Base-by-base conservation (phyloP, 192 early-diverging fungal species). In the Linnemannia zychae region DNA sequence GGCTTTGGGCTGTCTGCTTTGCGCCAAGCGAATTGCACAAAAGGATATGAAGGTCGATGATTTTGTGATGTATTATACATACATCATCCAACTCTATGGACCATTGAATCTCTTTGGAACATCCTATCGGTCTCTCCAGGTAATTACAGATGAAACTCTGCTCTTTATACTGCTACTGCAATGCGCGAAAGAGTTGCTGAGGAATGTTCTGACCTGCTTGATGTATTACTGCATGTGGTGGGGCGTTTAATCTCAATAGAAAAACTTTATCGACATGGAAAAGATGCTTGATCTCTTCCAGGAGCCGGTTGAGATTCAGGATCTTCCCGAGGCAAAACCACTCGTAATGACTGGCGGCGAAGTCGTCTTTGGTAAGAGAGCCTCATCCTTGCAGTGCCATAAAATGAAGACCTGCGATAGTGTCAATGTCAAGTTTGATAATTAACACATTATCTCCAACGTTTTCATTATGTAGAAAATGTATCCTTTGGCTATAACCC, bases 91-190 rank as follows among this genome's bases (percentile, higher is more conserved):
- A 87, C 92, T 99, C 11, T 97, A 96, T 20, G 92, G 97, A 79
- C 99, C 99, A 17, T 92, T 99, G 28, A 98, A 98, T 89, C 97
- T 98, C 79, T 88, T 99, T 72, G 99, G 99, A 20, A 95, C 95
- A n/a, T 97, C 99, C 4, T 99, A 99, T 80, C 93, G 99, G 66
- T 98, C 98, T 81, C 92, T 97, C 66, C 93, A 95, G 75, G 97
- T 99, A 90, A 71, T 34, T 52, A 63, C 34, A 37, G 18, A 63
- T 31, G 57, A 63, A 63, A 63, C 11, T 3, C 9, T 13, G 0
- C n/a, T 12, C 1, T 36, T 31, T 73, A 57, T 73, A 5, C 31
- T 63, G 3, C 70, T 44, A 20, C 40, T 40, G 44, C 24, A 24
- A n/a, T 60, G n/a, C 53, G 53, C 53, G 57, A 63, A 63, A 3